Evolutionary conservation across 371 early-diverging fungal species (phyloP), one percentile per base, ranked within the genome.

Genomic region (Apophysomyces trapeziformis): DNA sequence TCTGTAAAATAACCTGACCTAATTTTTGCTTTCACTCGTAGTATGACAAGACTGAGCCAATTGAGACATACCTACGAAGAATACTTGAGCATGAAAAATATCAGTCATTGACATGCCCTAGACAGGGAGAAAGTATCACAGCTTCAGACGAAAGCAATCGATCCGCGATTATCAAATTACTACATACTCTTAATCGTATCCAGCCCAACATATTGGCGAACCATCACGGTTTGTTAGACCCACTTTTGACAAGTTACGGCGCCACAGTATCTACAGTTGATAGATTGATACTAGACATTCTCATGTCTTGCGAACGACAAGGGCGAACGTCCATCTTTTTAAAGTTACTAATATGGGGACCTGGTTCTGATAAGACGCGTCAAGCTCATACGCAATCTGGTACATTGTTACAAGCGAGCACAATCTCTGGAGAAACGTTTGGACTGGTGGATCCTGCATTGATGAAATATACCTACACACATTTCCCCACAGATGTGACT

Each of bases 391-490:
- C 77, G 9, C 81, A 83, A 60, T 68, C 79, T 4, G 81, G 77
- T 6, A 68, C 73, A 7, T 59, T 81, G 16, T 59, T 80, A 38
- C 73, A 73, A 26, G 71, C 69, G 0, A 69, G 65, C 35, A 67
- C 79, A 38, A 81, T 68, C 68, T 85, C 61, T 5, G 68, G 73
- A 63, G 91, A 92, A 60, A 78, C 87, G 14, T 64, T 93, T n/a
- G 81, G 82, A 36, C 68, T 84, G 36, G 80, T 94, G 54, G 90
- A 93, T 58, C 76, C 90, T 5, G 74, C 66, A 4, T 66, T 85
- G 72, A 91, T 93, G 92, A 77, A 84, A 65, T 73, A 81, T 60
- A 85, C 91, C 8, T 77, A 86, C 43, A 83, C 83, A 1, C 82
- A 84, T 64, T 89, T 89, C 60, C 85, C 88, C 16, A 35, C 81